phyloP scores from a whole-genome alignment of 2,329 filamentous ascomycete genomes.

The Hymenoscyphus scutula region DNA sequence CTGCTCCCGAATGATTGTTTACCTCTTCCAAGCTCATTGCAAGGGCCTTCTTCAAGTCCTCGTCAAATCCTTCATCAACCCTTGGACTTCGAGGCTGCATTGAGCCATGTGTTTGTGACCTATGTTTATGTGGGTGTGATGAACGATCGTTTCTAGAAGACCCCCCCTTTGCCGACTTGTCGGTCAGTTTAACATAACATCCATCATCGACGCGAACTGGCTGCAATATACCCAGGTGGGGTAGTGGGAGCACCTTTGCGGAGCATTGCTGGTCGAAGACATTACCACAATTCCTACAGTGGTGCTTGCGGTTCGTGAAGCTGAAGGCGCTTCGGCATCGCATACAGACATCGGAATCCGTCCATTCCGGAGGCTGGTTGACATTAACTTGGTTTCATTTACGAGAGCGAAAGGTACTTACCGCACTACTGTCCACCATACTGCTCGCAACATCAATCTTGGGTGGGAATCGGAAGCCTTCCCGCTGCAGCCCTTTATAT shows the following conservation, averaged over 20 bases:
- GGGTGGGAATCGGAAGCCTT: constrained; percentile 88
- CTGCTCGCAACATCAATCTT: constrained; percentile 84
- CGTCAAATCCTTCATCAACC: constrained; percentile 88
- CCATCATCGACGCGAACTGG: constrained; percentile 94
- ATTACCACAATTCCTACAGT: constrained; percentile 96
- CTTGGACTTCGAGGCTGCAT: constrained; percentile 92
- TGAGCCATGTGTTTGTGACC: constrained; percentile 42
- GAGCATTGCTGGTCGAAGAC: constrained; percentile 97
- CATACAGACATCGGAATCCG: constrained; percentile 98
- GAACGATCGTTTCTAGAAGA: constrained; percentile 42
- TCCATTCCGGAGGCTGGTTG: constrained; percentile 86
- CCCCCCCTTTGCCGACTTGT: constrained; percentile 58
- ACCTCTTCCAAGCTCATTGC: constrained; percentile 98
- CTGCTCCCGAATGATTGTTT: constrained; percentile 66
- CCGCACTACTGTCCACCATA: constrained; percentile 96
- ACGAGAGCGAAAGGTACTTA: constrained; percentile 46
- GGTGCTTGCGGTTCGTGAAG: constrained; percentile 97
- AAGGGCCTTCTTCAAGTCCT: constrained; percentile 87
- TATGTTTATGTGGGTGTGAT: constrained; percentile 61
- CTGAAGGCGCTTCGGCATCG: constrained; percentile 92
- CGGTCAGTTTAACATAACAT: constrained; percentile 85
- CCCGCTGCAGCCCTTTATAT: constrained; percentile 76
- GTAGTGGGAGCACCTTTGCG: constrained; percentile 80
- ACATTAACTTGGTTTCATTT: constrained; percentile 11
- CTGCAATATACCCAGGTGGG: constrained; percentile 88